Base-by-base conservation (phyloP, 139 green algal species). In the Limnomonas spitsbergensis region DNA sequence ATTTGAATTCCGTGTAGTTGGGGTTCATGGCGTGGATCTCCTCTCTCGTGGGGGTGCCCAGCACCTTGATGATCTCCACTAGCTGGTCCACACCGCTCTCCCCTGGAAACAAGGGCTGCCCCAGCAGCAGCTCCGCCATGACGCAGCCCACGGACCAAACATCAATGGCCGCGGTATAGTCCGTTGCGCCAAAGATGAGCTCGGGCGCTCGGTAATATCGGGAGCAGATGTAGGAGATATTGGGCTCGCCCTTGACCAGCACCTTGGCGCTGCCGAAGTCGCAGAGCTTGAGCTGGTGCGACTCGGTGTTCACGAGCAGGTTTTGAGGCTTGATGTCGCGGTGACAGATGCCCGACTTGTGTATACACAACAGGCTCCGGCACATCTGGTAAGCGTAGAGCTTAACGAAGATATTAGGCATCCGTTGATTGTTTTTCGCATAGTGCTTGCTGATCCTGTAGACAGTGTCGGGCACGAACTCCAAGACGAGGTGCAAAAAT, bases 1-100 rank as follows among this genome's bases (percentile, higher is more conserved):
- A 97, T 86, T 98, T 98, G 89, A 98, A 97, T 88, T 99, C 96
- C 20, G 95, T 99, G 89, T 99, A 99, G 89, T 99, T 98, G 79
- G 96, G 96, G 91, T 99, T 99, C 96, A 99, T 99, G 40, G 89
- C 88, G 71, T 95, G 89, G 85, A 99, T 99, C 85, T 99, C 94
- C 85, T 98, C 94, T 2, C 91, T 83, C 1, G 87, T 94, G 29
- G 95, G 95, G 31, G 95, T 98, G 72, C 95, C 95, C 81, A 99
- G 88, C 74, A 96, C 94, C 90, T 99, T 99, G 83, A 99, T 98
- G 89, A 99, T 99, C 88, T 99, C 95, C 78, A 99, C 96, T 71
- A 99, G 89, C 91, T 99, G 96, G 86, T 99, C 96, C 74, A 99
- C 94, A 2, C 96, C 95, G 69, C 81, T 94, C 87, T 99, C 95